These are phyloP conservation scores for Phaeotremella fagi DNA, from an alignment of 768 basidiomycete genomes.

Conservation along the genomic window DNA sequence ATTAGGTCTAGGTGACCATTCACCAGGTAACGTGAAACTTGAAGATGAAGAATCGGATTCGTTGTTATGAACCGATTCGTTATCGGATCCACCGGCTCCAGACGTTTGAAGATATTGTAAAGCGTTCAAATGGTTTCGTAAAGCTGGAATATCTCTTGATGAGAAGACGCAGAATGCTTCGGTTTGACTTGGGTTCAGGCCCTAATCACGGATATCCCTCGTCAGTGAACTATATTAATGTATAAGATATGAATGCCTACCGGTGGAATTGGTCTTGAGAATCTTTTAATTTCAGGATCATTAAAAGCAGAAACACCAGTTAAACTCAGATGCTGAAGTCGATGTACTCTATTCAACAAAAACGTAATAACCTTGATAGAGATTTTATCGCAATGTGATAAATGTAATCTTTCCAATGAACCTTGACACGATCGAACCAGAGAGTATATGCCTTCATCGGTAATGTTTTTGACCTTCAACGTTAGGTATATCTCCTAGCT, in stretches of 20 bases:
- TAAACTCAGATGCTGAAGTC: constrained; percentile 87
- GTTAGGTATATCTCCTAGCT: not conserved
- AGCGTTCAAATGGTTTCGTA: constrained; percentile 64
- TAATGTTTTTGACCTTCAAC: constrained; percentile 65
- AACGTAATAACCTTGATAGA: constrained; percentile 86
- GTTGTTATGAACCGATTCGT: constrained; percentile 18
- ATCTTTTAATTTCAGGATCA: constrained; percentile 75
- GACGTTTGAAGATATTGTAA: constrained; percentile 15
- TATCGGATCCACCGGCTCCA: too few relatives aligned
- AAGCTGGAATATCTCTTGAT: constrained; percentile 76
- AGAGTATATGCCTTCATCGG: constrained; percentile 86
- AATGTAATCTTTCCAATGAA: constrained; percentile 88
- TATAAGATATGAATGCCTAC: constrained; percentile 54
- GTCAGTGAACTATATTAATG: not conserved
- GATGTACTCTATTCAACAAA: constrained; percentile 79
- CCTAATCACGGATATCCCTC: constrained; percentile 54
- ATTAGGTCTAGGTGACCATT: constrained; percentile 5
- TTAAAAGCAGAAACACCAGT: constrained; percentile 96
- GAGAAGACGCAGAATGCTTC: constrained; percentile 95
- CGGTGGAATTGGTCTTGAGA: constrained; percentile 79
- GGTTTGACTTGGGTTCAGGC: constrained; percentile 85
- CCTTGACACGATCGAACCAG: constrained; percentile 78
- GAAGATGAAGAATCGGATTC: constrained; percentile 25
- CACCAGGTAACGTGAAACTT: constrained; percentile 23
- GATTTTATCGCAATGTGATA: constrained; percentile 95